Conservation (phyloP, 1,284 basidiomycete species). For the Vanrija pseudolonga region DNA sequence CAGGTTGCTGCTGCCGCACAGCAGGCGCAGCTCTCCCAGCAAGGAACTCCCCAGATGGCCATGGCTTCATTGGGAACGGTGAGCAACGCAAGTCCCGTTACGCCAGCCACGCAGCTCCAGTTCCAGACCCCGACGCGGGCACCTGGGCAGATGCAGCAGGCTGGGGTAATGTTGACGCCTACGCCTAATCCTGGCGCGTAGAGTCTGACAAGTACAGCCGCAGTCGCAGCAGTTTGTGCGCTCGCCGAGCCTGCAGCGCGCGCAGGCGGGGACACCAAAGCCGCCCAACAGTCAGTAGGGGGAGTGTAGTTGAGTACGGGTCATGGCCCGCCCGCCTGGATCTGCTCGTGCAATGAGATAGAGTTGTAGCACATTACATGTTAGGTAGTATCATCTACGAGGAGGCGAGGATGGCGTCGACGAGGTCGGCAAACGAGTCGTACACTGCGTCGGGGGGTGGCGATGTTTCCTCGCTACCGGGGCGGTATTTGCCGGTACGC, state of each 20-base stretch:
- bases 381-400: not conserved
- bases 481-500: conserved; percentile 38
- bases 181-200: not conserved
- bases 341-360: no score
- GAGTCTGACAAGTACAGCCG: no score
- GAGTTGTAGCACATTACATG: no score
- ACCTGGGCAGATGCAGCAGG: not conserved
- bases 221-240: conserved; percentile 8
- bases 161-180: not conserved
- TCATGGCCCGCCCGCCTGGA: no score
- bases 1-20: not conserved
- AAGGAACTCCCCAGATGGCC: conserved; percentile 10
- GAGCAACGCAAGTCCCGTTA: not conserved
- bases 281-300: no score
- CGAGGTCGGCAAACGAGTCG: conserved; percentile 58
- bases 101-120: not conserved
- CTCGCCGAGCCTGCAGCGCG: conserved; percentile 8
- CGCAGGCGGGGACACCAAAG: no score
- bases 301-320: no score
- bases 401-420: conserved; percentile 50
- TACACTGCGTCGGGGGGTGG: conserved; percentile 56
- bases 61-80: conserved; percentile 12
- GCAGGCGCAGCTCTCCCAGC: conserved; percentile 3
- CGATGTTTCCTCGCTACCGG: conserved; percentile 23
- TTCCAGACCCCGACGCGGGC: no score